Percentiles rank a stretch among this genome's conserved stretches.
These are phyloP conservation scores for Glycyrrhiza uralensis DNA, from an alignment of 306 rosid species.

Conservation along the genomic window DNA sequence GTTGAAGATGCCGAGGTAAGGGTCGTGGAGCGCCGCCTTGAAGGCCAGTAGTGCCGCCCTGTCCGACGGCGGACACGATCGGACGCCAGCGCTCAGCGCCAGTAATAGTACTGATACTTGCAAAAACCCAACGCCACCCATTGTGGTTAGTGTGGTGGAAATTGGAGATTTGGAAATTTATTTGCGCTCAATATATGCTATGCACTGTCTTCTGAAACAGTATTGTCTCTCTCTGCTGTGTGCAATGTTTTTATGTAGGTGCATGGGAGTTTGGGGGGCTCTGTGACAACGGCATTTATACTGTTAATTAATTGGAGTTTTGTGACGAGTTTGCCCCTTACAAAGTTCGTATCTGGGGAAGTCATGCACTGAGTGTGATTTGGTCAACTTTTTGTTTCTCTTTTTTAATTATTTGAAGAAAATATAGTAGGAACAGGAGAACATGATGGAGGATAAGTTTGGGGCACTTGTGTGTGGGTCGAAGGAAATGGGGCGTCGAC, in stretches of 20 bases:
- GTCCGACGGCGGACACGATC: conserved; percentile 73
- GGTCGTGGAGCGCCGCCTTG: conserved; percentile 70
- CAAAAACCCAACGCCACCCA: conserved; percentile 24
- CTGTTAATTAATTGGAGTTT: background rate
- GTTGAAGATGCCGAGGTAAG: conserved; percentile 63
- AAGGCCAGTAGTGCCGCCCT: conserved; percentile 65
- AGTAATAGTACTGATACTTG: background rate
- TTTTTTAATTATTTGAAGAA: background rate
- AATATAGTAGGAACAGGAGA: conserved; percentile 19
- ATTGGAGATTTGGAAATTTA: background rate
- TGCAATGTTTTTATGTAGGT: background rate
- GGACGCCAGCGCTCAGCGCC: conserved; percentile 19
- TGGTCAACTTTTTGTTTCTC: background rate
- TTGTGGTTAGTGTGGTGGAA: conserved; percentile 6
- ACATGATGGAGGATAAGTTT: conserved; percentile 31
- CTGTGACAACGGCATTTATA: conserved; percentile 18
- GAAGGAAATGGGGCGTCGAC: conserved; percentile 25
- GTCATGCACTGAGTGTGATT: conserved; percentile 16
- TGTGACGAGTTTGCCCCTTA: conserved; percentile 57
- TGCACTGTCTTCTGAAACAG: background rate
- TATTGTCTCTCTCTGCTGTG: background rate
- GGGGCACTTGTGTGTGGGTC: conserved; percentile 17
- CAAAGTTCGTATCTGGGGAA: conserved; percentile 11
- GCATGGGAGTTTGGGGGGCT: conserved; percentile 13
- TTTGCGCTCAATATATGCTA: background rate